phyloP scores from a whole-genome alignment of 768 basidiomycete species.

The Boletus rubroflammeus region DNA sequence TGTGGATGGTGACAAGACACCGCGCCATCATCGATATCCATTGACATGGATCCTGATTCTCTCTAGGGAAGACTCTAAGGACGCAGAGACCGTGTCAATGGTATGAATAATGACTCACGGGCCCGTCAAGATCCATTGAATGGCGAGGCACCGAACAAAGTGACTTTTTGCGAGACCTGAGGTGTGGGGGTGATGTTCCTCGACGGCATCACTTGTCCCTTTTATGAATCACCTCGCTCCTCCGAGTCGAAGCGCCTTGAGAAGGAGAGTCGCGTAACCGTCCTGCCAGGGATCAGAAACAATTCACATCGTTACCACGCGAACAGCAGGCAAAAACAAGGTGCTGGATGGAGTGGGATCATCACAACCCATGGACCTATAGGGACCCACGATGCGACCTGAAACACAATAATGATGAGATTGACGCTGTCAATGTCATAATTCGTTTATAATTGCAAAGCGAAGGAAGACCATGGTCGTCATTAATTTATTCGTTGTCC shows the following conservation, averaged over 20 bases:
- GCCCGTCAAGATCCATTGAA: slow-evolving; percentile 14
- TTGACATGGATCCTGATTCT: slow-evolving; percentile 2
- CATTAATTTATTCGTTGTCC: not conserved
- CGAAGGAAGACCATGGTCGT: not conserved
- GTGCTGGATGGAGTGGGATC: not conserved
- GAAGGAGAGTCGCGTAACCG: slow-evolving; percentile 1
- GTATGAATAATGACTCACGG: slow-evolving; percentile 10
- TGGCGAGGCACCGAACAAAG: not conserved
- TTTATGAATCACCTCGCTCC: slow-evolving; percentile 13
- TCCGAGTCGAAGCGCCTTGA: not conserved
- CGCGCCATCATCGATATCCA: slow-evolving; percentile 12
- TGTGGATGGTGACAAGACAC: not conserved
- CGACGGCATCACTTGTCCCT: not conserved
- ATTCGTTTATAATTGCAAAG: not conserved
- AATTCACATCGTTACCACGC: slow-evolving; percentile 13
- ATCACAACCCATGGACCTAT: slow-evolving; percentile 15
- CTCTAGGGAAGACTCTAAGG: slow-evolving; percentile 6
- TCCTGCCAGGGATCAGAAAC: not conserved
- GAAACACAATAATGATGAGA: slow-evolving; percentile 14
- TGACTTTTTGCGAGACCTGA: not conserved
- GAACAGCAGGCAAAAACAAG: slow-evolving; percentile 16
- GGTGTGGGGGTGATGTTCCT: not conserved
- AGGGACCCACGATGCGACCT: slow-evolving; percentile 20
- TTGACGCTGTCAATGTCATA: not conserved
- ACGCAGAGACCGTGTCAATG: not conserved